Conservation (phyloP, 306 rosid species). For the Canavalia gladiata region DNA sequence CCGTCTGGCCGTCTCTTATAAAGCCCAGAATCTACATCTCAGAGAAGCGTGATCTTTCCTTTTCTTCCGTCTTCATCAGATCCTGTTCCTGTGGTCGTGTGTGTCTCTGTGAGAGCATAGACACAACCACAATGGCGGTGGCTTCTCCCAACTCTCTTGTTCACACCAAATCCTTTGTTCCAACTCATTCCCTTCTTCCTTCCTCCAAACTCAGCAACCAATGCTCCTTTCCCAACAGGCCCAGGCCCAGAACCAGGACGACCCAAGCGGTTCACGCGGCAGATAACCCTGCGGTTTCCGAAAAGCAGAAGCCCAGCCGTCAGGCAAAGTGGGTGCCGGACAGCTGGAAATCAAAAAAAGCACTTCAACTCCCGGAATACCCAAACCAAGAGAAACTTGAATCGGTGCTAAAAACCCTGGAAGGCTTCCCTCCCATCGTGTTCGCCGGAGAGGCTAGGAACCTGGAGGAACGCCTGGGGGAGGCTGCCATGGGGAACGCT, state of each 20-base stretch:
- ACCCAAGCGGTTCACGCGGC: slow-evolving; percentile 67
- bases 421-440: slow-evolving; percentile 80
- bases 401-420: slow-evolving; percentile 67
- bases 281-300: slow-evolving; percentile 64
- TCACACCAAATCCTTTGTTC: slow-evolving; percentile 48
- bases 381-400: slow-evolving; percentile 64
- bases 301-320: slow-evolving; percentile 39
- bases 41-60: background rate
- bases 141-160: slow-evolving; percentile 44
- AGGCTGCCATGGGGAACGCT: slow-evolving; percentile 83
- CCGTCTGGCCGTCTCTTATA: background rate
- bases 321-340: slow-evolving; percentile 67
- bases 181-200: slow-evolving; percentile 35
- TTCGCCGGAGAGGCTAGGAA: slow-evolving; percentile 86
- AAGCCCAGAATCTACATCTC: background rate
- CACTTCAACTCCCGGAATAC: slow-evolving; percentile 82
- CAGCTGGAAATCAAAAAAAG: slow-evolving; percentile 80
- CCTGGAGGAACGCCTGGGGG: slow-evolving; percentile 71
- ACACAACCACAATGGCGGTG: slow-evolving; percentile 52
- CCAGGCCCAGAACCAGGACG: slow-evolving; percentile 24
- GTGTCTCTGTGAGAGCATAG: background rate
- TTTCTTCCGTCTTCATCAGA: too few species aligned
- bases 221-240: background rate
- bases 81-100: background rate
- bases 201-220: slow-evolving; percentile 41